phyloP scores from a whole-genome alignment of 768 basidiomycete species.

The Tulasnella sp. region DNA sequence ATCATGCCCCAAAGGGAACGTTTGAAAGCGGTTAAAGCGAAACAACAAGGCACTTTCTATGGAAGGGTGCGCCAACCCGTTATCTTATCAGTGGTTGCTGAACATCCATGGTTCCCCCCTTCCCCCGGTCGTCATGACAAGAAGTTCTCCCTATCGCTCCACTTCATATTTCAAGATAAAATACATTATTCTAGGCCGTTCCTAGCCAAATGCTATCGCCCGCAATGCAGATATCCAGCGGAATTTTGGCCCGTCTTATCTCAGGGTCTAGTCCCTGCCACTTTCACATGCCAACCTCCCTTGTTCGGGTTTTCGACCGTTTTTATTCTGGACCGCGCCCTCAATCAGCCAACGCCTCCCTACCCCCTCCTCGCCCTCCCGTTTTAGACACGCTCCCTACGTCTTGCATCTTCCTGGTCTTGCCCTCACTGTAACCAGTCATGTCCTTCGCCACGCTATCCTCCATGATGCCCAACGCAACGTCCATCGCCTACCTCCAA shows the following conservation, averaged over 20 bases:
- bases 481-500: slow-evolving; percentile 4
- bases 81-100: too few relatives aligned
- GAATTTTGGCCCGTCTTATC: neutral
- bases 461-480: neutral
- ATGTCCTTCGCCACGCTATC: slow-evolving; percentile 4
- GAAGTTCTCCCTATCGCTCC: too few relatives aligned
- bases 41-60: too few relatives aligned
- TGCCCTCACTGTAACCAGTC: neutral
- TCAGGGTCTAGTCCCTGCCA: neutral
- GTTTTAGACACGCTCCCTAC: neutral
- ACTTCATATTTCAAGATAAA: too few relatives aligned
- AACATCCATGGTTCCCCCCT: too few relatives aligned
- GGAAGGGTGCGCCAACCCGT: too few relatives aligned
- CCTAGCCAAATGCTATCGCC: neutral
- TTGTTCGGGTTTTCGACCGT: neutral
- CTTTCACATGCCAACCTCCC: neutral
- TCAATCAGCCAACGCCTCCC: too few relatives aligned
- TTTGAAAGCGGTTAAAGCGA: too few relatives aligned
- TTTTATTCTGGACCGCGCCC: neutral
- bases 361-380: too few relatives aligned
- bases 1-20: too few relatives aligned
- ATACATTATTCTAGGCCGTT: too few relatives aligned
- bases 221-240: neutral
- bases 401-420: neutral
- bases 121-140: too few relatives aligned